phyloP scores from a whole-genome alignment of 768 basidiomycete species.

The Gymnopilus dilepis region DNA sequence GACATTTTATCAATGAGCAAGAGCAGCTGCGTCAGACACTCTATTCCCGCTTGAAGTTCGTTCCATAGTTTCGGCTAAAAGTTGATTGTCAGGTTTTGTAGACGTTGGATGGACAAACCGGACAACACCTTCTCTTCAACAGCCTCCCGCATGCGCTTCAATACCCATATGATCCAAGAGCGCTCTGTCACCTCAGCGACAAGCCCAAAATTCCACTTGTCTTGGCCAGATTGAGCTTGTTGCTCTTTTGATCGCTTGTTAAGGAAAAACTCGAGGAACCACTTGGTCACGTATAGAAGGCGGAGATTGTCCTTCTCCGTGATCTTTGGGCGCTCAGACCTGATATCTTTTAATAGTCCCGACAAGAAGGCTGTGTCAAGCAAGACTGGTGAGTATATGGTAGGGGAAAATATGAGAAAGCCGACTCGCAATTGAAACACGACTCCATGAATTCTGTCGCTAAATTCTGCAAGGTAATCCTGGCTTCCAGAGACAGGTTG shows the following conservation, averaged over 20 bases:
- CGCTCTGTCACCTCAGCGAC: slow-evolving; percentile 88
- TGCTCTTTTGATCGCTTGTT: slow-evolving; percentile 49
- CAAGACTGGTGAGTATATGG: background rate
- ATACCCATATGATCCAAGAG: slow-evolving; percentile 88
- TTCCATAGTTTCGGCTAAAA: slow-evolving; percentile 90
- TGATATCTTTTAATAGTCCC: slow-evolving; percentile 89
- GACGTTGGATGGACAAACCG: slow-evolving; percentile 11
- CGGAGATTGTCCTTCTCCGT: slow-evolving; percentile 95
- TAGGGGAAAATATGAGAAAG: slow-evolving; percentile 12
- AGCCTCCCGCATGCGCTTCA: slow-evolving; percentile 85
- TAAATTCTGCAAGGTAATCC: slow-evolving; percentile 65
- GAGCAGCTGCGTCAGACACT: slow-evolving; percentile 91
- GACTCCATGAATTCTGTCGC: slow-evolving; percentile 77
- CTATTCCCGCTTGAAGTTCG: slow-evolving; percentile 92
- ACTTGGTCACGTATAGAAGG: slow-evolving; percentile 84
- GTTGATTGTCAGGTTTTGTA: slow-evolving; percentile 17
- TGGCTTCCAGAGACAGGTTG: slow-evolving; percentile 69
- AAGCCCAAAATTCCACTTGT: slow-evolving; percentile 69
- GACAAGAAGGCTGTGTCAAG: slow-evolving; percentile 76
- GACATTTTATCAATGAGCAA: slow-evolving; percentile 89
- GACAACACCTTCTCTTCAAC: slow-evolving; percentile 85
- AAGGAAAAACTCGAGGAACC: slow-evolving; percentile 93
- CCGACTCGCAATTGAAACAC: slow-evolving; percentile 85
- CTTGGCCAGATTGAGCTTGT: slow-evolving; percentile 27
- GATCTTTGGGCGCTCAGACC: slow-evolving; percentile 88